Conservation (phyloP, 2,329 filamentous ascomycete species). For the Pseudofabraea citricarpa region DNA sequence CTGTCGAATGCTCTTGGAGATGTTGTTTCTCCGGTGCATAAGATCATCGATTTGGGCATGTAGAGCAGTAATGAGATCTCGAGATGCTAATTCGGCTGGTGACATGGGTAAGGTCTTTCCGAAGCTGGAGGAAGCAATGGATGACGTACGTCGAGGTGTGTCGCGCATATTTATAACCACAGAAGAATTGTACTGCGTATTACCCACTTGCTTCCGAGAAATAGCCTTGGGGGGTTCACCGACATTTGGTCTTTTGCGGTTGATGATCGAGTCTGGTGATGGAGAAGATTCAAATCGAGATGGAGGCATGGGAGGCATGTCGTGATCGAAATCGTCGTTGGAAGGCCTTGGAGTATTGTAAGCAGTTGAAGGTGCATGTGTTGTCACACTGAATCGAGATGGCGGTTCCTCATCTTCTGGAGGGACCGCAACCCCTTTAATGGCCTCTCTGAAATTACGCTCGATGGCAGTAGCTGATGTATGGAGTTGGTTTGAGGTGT, state of each 20-base stretch:
- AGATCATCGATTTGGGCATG: constrained; percentile 63
- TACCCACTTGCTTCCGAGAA: constrained; percentile 21
- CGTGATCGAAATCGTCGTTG: constrained; percentile 17
- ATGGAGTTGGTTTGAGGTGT: constrained; percentile 4
- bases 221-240: constrained; percentile 10
- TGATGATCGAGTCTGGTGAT: constrained; percentile 19
- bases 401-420: constrained; percentile 24
- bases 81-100: constrained; percentile 54
- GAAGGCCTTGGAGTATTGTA: constrained; percentile 22
- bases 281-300: constrained; percentile 10
- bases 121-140: constrained; percentile 11
- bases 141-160: constrained; percentile 9
- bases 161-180: constrained; percentile 24
- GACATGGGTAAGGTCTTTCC: constrained; percentile 55
- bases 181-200: constrained; percentile 10
- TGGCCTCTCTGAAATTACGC: constrained; percentile 21
- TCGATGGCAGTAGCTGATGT: constrained; percentile 19
- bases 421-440: constrained; percentile 15
- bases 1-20: constrained; percentile 68
- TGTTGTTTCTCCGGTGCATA: constrained; percentile 63
- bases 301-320: constrained; percentile 5
- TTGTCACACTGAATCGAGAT: constrained; percentile 28
- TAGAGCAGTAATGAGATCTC: constrained; percentile 62
- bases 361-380: constrained; percentile 24
- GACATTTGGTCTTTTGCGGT: constrained; percentile 22